Evolutionary conservation across 2,329 filamentous ascomycete species (phyloP).

Genomic region (Dactylellina leptospora): DNA sequence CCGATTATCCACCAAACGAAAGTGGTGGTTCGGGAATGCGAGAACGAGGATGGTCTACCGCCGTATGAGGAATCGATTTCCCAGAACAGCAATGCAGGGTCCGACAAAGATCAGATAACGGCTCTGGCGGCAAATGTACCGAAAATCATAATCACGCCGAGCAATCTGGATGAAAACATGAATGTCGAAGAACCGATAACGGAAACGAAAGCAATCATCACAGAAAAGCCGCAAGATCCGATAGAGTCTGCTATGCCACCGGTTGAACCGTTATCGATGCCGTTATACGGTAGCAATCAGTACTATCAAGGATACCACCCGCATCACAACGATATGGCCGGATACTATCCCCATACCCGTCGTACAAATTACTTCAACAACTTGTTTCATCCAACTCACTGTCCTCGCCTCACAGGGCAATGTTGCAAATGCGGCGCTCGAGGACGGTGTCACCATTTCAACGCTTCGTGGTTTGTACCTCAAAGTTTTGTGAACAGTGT

Average conservation of each 20-base stretch:
- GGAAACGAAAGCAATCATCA: constrained; percentile 6
- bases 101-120: not conserved
- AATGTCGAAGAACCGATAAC: not conserved
- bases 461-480: constrained; percentile 22
- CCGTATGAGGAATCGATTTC: constrained; percentile 11
- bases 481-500: constrained; percentile 14
- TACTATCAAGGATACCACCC: constrained; percentile 9
- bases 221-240: not conserved
- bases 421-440: constrained; percentile 42
- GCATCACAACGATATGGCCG: constrained; percentile 4
- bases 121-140: not conserved
- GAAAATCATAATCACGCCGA: not conserved
- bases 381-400: constrained; percentile 23
- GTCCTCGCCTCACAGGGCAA: constrained; percentile 40
- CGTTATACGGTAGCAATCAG: constrained; percentile 4
- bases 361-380: constrained; percentile 11
- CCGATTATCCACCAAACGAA: constrained; percentile 39
- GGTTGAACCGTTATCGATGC: constrained; percentile 7
- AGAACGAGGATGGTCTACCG: constrained; percentile 1
- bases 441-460: constrained; percentile 33
- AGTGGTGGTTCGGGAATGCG: constrained; percentile 17
- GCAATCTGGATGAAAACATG: constrained; percentile 8
- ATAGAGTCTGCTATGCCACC: constrained; percentile 8
- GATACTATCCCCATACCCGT: constrained; percentile 1
- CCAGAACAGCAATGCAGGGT: too few relatives aligned